Base-by-base conservation (phyloP, 192 early-diverging fungal species). In the Borealophlyctis nickersoniae region DNA sequence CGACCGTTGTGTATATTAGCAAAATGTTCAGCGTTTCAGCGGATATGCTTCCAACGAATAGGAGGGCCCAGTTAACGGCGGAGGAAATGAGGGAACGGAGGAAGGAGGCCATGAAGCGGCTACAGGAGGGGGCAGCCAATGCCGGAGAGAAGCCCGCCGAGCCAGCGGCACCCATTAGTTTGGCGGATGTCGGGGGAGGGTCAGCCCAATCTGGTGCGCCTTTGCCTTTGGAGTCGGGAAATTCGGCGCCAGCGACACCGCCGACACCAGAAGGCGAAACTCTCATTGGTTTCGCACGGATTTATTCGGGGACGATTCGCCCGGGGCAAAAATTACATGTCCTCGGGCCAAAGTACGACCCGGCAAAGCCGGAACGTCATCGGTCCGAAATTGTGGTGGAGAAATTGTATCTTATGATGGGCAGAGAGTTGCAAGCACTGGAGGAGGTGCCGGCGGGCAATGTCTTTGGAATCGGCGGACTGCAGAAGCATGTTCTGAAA, bases 401-500 rank as follows among this genome's bases (percentile, higher is more conserved):
- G 35, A 81, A 78, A 33, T 74, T 99, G 39, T 99, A 93, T 54
- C 78, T 99, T 81, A 84, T 98, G 73, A 99, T 99, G 97, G 97
- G 97, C 3, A 81, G 93, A 29, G 97, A 99, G 48, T 73, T 99
- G 54, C 86, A 91, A 63, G 77, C 75, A 22, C 63, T 99, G 63
- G 73, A 84, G 11, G 81, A 88, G 63, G 97, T 96, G 0, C 87
- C 91, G 0, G 97, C 97, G 11, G 97, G 97, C 9, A 96, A 95
- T 73, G 88, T 98, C 2, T 96, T 97, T 81, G 97, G 92, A 27
- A 92, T 99, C 63, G 88, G 87, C 32, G 83, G 78, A 5, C 73
- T 96, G 31, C 91, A 89, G n/a, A 88, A 87, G 1, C 85, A 89
- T 56, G 85, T 99, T n/a, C 74, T 98, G 19, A 99, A 99, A 72